These are phyloP conservation scores for Termitomyces sp. DNA, from an alignment of 768 basidiomycete species.

Conservation along the genomic window DNA sequence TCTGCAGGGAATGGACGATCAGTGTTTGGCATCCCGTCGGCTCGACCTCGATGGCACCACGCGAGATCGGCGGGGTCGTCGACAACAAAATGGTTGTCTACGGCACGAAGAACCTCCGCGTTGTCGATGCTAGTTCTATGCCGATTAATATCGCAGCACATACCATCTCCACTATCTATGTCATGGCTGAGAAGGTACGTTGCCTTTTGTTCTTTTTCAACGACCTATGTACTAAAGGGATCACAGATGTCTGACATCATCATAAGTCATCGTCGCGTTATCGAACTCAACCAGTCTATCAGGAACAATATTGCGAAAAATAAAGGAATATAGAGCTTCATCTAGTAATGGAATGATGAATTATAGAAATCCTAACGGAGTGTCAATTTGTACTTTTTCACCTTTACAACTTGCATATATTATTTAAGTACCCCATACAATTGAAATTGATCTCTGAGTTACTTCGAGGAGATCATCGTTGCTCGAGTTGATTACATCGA, in stretches of 20 bases:
- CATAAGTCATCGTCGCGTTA: slow-evolving; percentile 5
- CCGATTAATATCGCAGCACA: slow-evolving; percentile 9
- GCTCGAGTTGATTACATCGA: too few species aligned
- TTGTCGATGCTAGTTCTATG: slow-evolving; percentile 25
- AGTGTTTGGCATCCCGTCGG: slow-evolving; percentile 30
- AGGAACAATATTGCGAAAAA: neutral
- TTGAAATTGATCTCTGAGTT: neutral
- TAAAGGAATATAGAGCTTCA: neutral
- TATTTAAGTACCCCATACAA: neutral
- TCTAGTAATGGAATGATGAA: too few species aligned
- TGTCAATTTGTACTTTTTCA: too few species aligned
- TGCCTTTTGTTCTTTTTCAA: neutral
- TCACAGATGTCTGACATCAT: slow-evolving; percentile 6
- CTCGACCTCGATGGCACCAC: slow-evolving; percentile 23
- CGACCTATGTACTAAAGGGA: neutral
- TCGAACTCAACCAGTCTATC: neutral
- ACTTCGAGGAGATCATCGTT: neutral
- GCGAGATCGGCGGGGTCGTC: slow-evolving; percentile 27
- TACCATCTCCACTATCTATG: slow-evolving; percentile 8
- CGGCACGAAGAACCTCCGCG: slow-evolving; percentile 27
- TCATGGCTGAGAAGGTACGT: slow-evolving; percentile 8
- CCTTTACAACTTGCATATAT: neutral
- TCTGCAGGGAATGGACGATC: slow-evolving; percentile 13
- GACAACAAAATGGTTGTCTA: slow-evolving; percentile 23
- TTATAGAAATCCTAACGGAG: too few species aligned